Evolutionary conservation across 1,284 basidiomycete species (phyloP), one percentile per base, ranked within the genome.

Genomic region (Puccinia hordei): DNA sequence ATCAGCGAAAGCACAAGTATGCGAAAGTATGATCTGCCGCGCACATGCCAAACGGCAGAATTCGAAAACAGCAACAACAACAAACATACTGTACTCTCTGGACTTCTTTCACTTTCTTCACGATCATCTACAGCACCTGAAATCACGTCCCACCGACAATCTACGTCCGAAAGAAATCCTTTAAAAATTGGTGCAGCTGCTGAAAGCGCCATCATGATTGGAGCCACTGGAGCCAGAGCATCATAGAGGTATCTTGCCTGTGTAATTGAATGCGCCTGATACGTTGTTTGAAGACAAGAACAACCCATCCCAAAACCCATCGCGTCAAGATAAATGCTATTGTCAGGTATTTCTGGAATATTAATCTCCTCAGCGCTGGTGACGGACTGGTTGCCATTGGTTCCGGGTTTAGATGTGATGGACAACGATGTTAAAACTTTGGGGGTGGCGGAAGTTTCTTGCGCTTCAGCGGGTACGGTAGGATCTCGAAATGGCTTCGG

Each of bases 261-360:
- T 59, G 90, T 88, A 38, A 99, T 91, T 86, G 94, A 94, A 86
- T 93, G 96, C 0, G 95, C 92, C 86, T 99, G 97, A 88, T 99
- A 98, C 3, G 97, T 99, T 82, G 99, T 89, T 85, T 99, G 97
- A 73, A 99, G 88, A 86, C 97, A 99, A 85, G 94, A 97, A 84
- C 96, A 98, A 2, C 97, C 97, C 96, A 98, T 99, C 63, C 97
- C 97, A 86, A 99, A 99, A 33, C 95, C 96, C 97, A 98, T 98
- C 1, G 97, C 95, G 86, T 99, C 97, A 89, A 99, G 90, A 86
- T 99, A 99, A 83, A 99, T 95, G 86, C 98, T 95, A 86, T 96
- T 91, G 17, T 89, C 88, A 13, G 95, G 95, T 13, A 94, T 93
- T 5, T 93, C 94, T 85, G 91, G 92, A 1, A 95, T 95, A 88